phyloP scores from a whole-genome alignment of 176 grass and related monocot species.

The Leersia perrieri region DNA sequence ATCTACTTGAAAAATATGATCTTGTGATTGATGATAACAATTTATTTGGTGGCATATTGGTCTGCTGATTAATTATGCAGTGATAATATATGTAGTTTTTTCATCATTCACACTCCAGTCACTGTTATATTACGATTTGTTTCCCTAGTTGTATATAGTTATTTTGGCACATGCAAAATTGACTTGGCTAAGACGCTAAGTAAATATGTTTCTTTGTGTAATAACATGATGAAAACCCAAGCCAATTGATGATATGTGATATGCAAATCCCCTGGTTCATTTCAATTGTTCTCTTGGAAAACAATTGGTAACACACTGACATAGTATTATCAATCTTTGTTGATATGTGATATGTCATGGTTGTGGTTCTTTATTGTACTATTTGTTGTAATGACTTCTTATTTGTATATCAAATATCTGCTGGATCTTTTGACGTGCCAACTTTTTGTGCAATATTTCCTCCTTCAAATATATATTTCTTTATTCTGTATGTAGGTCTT shows the following conservation, averaged over 20 bases:
- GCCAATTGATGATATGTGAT: too few species aligned
- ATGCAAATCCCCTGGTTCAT: too few species aligned
- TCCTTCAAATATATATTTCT: not conserved
- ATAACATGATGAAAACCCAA: not conserved
- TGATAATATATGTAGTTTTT: not conserved
- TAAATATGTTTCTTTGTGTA: not conserved
- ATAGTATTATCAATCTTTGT: not conserved
- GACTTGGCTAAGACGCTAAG: not conserved
- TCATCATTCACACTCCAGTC: not conserved
- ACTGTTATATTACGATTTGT: not conserved
- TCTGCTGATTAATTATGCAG: not conserved
- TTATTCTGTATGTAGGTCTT: slow-evolving; percentile 52
- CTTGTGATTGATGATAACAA: not conserved
- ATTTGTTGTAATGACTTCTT: slow-evolving; percentile 13
- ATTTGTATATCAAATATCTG: not conserved
- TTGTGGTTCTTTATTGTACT: slow-evolving; percentile 10
- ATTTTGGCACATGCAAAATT: not conserved
- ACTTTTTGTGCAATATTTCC: not conserved
- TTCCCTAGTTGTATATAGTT: not conserved
- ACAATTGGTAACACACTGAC: not conserved
- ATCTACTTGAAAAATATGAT: not conserved
- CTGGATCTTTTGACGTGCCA: not conserved
- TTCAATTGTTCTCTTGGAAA: slow-evolving; percentile 9
- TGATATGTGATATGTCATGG: not conserved
- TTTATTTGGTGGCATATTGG: slow-evolving; percentile 4